Base-by-base conservation (phyloP, 2,329 filamentous ascomycete genomes). In the Xylariaceae sp. region DNA sequence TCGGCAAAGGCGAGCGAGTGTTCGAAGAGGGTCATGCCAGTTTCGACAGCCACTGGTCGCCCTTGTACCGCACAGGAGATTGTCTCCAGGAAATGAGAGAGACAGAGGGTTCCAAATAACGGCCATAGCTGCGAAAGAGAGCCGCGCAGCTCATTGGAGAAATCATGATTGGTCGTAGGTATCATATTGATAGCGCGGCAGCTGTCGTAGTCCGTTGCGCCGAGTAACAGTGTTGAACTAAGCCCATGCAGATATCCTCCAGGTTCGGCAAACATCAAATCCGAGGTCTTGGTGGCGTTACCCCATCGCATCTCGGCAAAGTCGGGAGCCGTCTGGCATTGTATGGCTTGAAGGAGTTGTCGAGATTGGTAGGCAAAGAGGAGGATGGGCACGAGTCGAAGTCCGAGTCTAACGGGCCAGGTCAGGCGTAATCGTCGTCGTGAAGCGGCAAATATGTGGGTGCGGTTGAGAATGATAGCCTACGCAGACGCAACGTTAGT, bases 1-100 rank as follows among this genome's bases (percentile, higher is more conserved):
- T 99, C 94, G 11, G 92, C 90, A 71, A 97, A 99, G 2, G 92
- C 92, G 9, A 99, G 76, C 0, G 91, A 96, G 64, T 96, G 91
- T 66, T 99, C 94, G 62, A 97, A 96, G 2, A 96, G 80, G 0
- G 91, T 96, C 89, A 97, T 96, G 15, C 90, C 91, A 1, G 90
- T 95, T 70, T 97, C 94, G 0, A 89, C 86, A 55, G 87, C 82
- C 0, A 89, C 81, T 2, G 83, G 80, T 2, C 87, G 83, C 31
- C 92, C 92, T 66, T 96, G 90, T 6, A 97, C 78, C 10, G 92
- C 89, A 66, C 90, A 95, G 4, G 87, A 86, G 10, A 97, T 72
- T 0, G 89, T 94, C 68, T 97, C 94, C 17, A 96, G 73, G 59
- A 97, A 92, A 64, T 96, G 89, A 58, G 90, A 91, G 2, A 88